Evolutionary conservation across 1,284 basidiomycete genomes (phyloP), one percentile per base, ranked within the genome.

Genomic region (Pseudozyma pruni): DNA sequence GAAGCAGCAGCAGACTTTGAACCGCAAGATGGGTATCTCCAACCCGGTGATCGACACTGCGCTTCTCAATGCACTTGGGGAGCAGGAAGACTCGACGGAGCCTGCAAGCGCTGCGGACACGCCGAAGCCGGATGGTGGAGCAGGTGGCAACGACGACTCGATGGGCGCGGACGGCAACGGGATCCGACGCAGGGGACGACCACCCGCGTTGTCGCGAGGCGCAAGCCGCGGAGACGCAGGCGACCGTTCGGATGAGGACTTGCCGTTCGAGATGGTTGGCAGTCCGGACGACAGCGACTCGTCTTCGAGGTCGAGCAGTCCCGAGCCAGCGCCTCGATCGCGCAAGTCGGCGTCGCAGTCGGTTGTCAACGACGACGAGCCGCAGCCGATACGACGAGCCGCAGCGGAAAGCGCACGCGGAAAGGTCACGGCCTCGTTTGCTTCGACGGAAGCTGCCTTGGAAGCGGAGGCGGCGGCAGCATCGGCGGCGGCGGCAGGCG

Each of bases 291-390:
- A 77, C 31, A 71, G 59, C 44, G 71, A 70, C 45, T 68, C 64
- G 42, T 62, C 58, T 11, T 62, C 67, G 45, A 49, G 68, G 20
- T 67, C 72, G 42, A 63, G 45, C 48, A 72, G 70, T 40, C 56
- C 60, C 1, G 70, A 72, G 31, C 55, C 69, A 8, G 50, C 35
- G 34, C 51, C 61, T 17, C 42, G 62, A 10, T 47, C 43, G 68
- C 62, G 72, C 27, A 63, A 60, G 35, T 53, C 60, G 39, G 56
- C 62, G 23, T 59, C 62, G 31, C 60, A 63, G 27, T 46, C 55
- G 27, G 37, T 33, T 88, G 90, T 78, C 87, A 88, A 89, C 39
- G 89, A 86, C 78, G 91, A 93, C 78, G 83, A 85, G 31, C 86
- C 86, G 32, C 77, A 52, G 45, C 19, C 22, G 37, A 34, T 42